Evolutionary conservation across 1,284 basidiomycete genomes (phyloP).

Genomic region (Cutaneotrichosporon sp.): DNA sequence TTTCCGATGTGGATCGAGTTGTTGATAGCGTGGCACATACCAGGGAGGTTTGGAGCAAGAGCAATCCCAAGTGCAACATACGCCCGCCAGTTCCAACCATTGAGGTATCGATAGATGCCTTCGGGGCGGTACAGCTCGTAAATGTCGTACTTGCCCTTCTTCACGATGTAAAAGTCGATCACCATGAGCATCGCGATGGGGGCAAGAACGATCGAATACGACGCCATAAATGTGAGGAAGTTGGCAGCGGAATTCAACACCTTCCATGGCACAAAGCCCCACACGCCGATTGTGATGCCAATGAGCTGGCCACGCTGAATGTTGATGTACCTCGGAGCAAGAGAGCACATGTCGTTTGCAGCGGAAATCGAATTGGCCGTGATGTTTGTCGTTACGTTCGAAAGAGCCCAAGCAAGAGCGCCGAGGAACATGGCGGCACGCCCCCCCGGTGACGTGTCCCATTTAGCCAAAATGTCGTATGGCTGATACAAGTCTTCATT

Average conservation of each 20-base stretch:
- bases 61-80: slow-evolving; percentile 31
- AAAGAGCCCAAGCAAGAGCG: slow-evolving; percentile 60
- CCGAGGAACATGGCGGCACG: slow-evolving; percentile 69
- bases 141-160: slow-evolving; percentile 32
- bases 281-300: slow-evolving; percentile 66
- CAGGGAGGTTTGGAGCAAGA: slow-evolving; percentile 41
- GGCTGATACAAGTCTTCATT: slow-evolving; percentile 48
- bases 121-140: slow-evolving; percentile 43
- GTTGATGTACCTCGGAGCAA: slow-evolving; percentile 57
- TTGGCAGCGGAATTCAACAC: slow-evolving; percentile 39
- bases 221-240: slow-evolving; percentile 43
- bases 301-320: slow-evolving; percentile 68
- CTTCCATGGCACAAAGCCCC: slow-evolving; percentile 50
- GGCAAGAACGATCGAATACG: slow-evolving; percentile 43
- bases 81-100: slow-evolving; percentile 43
- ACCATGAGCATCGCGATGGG: slow-evolving; percentile 43
- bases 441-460: slow-evolving; percentile 13
- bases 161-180: slow-evolving; percentile 40
- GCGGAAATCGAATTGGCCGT: slow-evolving; percentile 64
- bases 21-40: slow-evolving; percentile 39
- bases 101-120: slow-evolving; percentile 42
- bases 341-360: slow-evolving; percentile 69
- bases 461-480: slow-evolving; percentile 27
- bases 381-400: slow-evolving; percentile 69
- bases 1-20: slow-evolving; percentile 35